Percentiles rank a stretch among this genome's conserved stretches.
These are phyloP conservation scores for Daldinia sp. DNA, from an alignment of 2,329 filamentous ascomycete species.

Conservation along the genomic window DNA sequence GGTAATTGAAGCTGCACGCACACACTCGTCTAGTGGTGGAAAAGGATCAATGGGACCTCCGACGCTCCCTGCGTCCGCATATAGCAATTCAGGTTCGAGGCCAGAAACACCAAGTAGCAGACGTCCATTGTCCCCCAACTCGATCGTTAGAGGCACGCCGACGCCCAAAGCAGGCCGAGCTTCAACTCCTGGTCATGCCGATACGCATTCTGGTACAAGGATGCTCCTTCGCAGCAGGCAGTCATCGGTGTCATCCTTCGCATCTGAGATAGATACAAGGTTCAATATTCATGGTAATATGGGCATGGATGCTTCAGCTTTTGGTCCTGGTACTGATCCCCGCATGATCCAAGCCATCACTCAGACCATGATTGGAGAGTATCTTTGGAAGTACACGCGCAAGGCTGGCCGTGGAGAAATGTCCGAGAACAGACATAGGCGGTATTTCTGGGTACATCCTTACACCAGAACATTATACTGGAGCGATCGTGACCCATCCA, in stretches of 20 bases:
- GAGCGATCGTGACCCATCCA: constrained; percentile 89
- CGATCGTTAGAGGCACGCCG: constrained; percentile 63
- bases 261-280: constrained; percentile 89
- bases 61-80: constrained; percentile 81
- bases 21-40: constrained; percentile 63
- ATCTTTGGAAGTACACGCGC: constrained; percentile 98
- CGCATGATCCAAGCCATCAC: constrained; percentile 99
- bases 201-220: constrained; percentile 63
- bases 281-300: constrained; percentile 81
- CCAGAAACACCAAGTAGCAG: constrained; percentile 72
- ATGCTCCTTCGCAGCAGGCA: constrained; percentile 65
- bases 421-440: constrained; percentile 88
- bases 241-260: constrained; percentile 95
- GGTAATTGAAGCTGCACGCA: constrained; percentile 83
- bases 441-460: constrained; percentile 99
- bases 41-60: constrained; percentile 82
- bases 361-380: constrained; percentile 99
- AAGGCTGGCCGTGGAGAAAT: constrained; percentile 90
- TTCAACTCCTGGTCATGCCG: constrained; percentile 58
- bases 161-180: constrained; percentile 66
- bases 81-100: constrained; percentile 60
- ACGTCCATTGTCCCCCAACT: constrained; percentile 58
- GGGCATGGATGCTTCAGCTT: constrained; percentile 66
- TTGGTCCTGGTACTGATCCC: constrained; percentile 84
- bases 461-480: constrained; percentile 97